phyloP scores from a whole-genome alignment of 2,329 filamentous ascomycete genomes.

The Lasiodiplodia sp. region DNA sequence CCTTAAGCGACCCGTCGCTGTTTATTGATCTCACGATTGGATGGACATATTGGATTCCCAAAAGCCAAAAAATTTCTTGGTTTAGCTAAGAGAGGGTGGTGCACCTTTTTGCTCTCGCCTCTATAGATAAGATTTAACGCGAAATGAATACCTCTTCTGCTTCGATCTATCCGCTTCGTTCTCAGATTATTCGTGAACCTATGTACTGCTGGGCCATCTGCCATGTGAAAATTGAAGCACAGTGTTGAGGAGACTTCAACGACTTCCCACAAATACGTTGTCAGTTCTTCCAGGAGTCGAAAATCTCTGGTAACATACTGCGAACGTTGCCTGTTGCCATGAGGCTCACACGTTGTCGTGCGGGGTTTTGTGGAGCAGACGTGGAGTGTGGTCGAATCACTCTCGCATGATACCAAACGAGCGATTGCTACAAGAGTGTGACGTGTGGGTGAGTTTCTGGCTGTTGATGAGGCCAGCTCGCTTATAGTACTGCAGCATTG shows the following conservation, averaged over 20 bases:
- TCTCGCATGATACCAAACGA: not conserved
- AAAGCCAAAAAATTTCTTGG: slow-evolving; percentile 16
- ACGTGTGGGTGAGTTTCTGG: not conserved
- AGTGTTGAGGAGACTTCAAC: too few species aligned
- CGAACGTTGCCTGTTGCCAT: not conserved
- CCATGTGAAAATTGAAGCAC: not conserved
- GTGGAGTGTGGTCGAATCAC: not conserved
- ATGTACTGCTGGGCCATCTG: not conserved
- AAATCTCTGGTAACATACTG: not conserved
- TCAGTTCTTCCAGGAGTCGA: not conserved
- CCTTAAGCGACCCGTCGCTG: slow-evolving; percentile 8
- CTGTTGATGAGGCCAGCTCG: not conserved
- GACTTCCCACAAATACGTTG: not conserved
- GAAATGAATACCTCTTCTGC: slow-evolving; percentile 18
- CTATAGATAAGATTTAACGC: slow-evolving; percentile 24
- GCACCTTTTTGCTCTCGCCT: slow-evolving; percentile 18
- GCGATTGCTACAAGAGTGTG: not conserved
- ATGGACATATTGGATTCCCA: slow-evolving; percentile 7
- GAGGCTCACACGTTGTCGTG: not conserved
- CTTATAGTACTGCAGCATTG: not conserved
- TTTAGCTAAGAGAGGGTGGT: slow-evolving; percentile 11
- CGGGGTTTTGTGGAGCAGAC: not conserved
- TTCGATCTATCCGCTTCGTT: not conserved
- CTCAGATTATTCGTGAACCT: too few species aligned
- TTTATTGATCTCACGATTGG: slow-evolving; percentile 13